A percentile compares a stretch with the other conserved stretches of the same genome.
Conservation (phyloP, 2,329 filamentous ascomycete genomes). For the Fusarium sp. region DNA sequence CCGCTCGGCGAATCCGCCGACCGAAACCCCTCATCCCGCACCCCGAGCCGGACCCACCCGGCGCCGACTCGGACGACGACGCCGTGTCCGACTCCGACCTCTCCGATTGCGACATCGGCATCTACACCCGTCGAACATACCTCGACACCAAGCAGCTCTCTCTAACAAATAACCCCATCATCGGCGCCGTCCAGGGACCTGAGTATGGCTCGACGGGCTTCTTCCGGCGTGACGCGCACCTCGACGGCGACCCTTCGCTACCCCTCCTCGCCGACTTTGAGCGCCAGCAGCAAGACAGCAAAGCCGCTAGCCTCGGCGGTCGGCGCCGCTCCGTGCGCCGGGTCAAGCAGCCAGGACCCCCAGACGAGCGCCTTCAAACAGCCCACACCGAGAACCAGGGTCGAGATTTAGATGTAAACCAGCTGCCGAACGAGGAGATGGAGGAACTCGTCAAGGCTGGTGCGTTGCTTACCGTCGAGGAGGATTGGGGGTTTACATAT, state of each 20-base stretch:
- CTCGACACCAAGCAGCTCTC: conserved; percentile 55
- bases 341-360: conserved; percentile 31
- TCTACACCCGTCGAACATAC: conserved; percentile 42
- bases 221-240: conserved; percentile 61
- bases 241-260: conserved; percentile 52
- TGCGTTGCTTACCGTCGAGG: conserved; percentile 44
- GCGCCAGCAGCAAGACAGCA: conserved; percentile 56
- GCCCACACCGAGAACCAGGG: conserved; percentile 42
- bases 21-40: conserved; percentile 64
- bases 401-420: conserved; percentile 44
- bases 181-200: conserved; percentile 68
- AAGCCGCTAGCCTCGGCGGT: conserved; percentile 40
- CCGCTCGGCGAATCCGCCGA: conserved; percentile 51
- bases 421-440: conserved; percentile 32
- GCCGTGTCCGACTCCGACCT: conserved; percentile 3
- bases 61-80: conserved; percentile 28
- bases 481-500: conserved; percentile 49
- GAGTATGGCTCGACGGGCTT: conserved; percentile 59
- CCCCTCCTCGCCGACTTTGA: conserved; percentile 60
- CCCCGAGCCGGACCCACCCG: conserved; percentile 57
- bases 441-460: conserved; percentile 37
- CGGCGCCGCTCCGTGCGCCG: conserved; percentile 41
- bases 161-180: conserved; percentile 55
- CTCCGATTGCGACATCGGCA: conserved; percentile 29
- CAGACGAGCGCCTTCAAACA: conserved; percentile 3